Evolutionary conservation across 768 basidiomycete species (phyloP), one percentile per base, ranked within the genome.

Genomic region (Favolaschia claudopus): DNA sequence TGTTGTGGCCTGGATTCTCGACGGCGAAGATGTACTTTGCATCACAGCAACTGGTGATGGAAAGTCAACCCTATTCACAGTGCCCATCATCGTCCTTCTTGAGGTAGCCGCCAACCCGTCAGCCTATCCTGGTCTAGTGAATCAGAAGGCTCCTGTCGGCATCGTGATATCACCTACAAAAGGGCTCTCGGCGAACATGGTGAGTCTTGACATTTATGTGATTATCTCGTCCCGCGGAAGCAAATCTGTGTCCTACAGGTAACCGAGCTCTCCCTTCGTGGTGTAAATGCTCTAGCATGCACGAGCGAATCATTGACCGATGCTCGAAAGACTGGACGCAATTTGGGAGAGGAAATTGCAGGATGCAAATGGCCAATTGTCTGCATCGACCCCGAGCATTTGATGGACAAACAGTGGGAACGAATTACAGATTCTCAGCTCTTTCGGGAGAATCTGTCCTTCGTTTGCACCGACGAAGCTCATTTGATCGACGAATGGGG

Each of bases 401-500:
- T 49, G 6, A 48, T 7, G 20, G 28, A 39, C 4, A 31, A 49
- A 15, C 31, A 52, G 9, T 58, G 56, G 56, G 36, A 47, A 28
- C 36, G n/a, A 10, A 55, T 49, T 25, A 55, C 46, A 4, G 38
- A 48, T 22, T 47, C 44, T 19, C 22, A 17, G 29, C 4, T 42
- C n/a, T 61, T 61, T 37, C 52, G 46, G 15, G 37, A 45, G 39
- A 61, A 61, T 37, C n/a, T 55, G 13, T 36, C 28, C 7, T 55
- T 55, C 29, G 19, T 27, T 3, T 55, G 59, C 45, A 7, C 27
- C 28, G 59, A 61, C 45, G 59, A 61, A 42, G 44, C 44, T 1
- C 59, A 61, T 24, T 37, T 61, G 45, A 40, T 61, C 20, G 37
- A 49, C 45, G 59, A 61, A 13, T 61, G 59, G 59, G 53, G 59